These are phyloP conservation scores for Trichomonas tenax DNA, from an alignment of 208 protist genomes.

Conservation along the genomic window DNA sequence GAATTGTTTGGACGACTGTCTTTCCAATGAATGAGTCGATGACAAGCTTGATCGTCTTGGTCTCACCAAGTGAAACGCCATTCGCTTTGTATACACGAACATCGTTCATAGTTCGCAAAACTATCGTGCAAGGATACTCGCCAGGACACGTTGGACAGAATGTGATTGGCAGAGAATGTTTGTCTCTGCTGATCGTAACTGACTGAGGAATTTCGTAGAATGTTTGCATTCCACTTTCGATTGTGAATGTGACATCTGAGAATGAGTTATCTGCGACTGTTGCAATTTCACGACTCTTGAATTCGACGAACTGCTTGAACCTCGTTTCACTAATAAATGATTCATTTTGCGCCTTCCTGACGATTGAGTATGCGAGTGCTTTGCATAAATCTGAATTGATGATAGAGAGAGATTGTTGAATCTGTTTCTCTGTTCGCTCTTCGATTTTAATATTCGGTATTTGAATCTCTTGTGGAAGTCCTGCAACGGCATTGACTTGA, in stretches of 20 bases:
- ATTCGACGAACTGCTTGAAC: not conserved
- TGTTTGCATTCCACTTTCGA: not conserved
- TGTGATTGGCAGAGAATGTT: not conserved
- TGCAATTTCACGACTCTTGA: not conserved
- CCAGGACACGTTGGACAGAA: not conserved
- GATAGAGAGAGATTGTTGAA: not conserved
- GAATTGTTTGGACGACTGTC: not conserved
- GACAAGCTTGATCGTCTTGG: not conserved
- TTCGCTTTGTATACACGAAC: not conserved
- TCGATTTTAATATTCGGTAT: not conserved
- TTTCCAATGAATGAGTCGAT: not conserved
- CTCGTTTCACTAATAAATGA: not conserved
- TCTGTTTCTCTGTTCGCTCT: not conserved
- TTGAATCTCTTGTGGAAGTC: not conserved
- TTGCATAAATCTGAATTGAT: not conserved
- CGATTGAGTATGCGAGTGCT: not conserved
- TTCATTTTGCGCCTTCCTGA: not conserved
- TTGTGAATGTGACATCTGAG: not conserved
- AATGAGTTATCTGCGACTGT: not conserved
- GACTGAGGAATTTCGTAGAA: not conserved
- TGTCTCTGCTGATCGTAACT: not conserved
- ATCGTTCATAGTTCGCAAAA: not conserved
- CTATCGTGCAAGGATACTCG: constrained; percentile 3
- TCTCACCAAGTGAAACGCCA: not conserved
- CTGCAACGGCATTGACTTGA: not conserved